Percentiles rank a stretch among this genome's conserved stretches.
Evolutionary conservation across 306 rosid genomes (phyloP).

Genomic region (Spatholobus suberectus): DNA sequence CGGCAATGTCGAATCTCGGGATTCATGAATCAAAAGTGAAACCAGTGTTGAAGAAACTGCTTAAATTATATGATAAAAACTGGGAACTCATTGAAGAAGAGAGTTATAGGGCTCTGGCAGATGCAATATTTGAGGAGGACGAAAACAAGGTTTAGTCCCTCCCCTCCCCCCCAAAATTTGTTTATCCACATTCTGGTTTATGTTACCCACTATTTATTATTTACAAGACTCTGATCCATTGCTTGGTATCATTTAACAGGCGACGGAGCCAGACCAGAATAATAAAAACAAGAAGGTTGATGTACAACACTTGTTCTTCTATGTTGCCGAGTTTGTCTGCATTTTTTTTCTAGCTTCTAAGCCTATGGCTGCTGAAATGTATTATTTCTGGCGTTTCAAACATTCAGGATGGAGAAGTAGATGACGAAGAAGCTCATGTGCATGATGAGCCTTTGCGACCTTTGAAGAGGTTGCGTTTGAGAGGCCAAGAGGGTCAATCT

Average conservation of each 20-base stretch:
- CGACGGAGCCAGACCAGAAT: constrained; percentile 37
- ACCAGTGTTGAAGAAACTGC: constrained; percentile 76
- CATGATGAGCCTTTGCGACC: constrained; percentile 66
- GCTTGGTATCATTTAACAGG: constrained; percentile 51
- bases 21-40: constrained; percentile 69
- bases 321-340: constrained; percentile 22
- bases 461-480: constrained; percentile 76
- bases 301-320: constrained; percentile 33
- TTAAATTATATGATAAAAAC: constrained; percentile 74
- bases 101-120: constrained; percentile 82
- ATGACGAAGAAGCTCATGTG: constrained; percentile 53
- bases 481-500: constrained; percentile 60
- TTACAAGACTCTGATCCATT: constrained; percentile 12
- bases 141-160: constrained; percentile 50
- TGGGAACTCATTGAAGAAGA: constrained; percentile 97
- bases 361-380: constrained; percentile 40
- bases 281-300: constrained; percentile 42
- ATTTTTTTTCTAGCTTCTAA: constrained; percentile 5
- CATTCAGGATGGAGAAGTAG: constrained; percentile 49
- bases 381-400: constrained; percentile 31
- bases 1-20: constrained; percentile 81
- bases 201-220: background rate
- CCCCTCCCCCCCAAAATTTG: no score
- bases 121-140: constrained; percentile 85
- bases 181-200: background rate